Percentiles rank a stretch among this genome's conserved stretches.
Conservation (phyloP, 192 early-diverging fungal genomes). For the Coemansia sp. region DNA sequence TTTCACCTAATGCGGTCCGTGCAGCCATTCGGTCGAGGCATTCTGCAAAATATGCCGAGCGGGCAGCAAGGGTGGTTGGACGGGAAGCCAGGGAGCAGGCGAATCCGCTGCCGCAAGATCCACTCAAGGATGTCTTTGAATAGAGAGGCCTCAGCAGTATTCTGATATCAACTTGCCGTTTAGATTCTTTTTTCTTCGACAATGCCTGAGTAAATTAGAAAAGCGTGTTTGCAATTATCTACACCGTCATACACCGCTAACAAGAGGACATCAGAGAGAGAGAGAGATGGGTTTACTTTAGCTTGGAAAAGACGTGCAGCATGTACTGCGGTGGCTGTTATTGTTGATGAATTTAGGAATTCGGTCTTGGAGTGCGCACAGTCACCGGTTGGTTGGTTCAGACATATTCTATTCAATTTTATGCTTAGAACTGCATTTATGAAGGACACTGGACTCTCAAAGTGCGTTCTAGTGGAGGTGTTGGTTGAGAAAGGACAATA, state of each 20-base stretch:
- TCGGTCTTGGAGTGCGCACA: too few relatives aligned
- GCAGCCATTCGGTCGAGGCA: constrained; percentile 32
- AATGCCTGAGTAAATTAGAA: neutral
- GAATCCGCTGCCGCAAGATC: constrained; percentile 48
- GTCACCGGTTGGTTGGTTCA: too few relatives aligned
- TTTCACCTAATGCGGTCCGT: constrained; percentile 66
- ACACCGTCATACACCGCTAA: too few relatives aligned
- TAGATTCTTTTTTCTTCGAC: neutral
- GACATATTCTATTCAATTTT: too few relatives aligned
- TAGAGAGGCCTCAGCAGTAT: neutral
- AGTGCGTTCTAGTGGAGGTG: too few relatives aligned
- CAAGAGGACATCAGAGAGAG: neutral
- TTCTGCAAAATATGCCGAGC: constrained; percentile 39
- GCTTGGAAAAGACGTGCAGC: too few relatives aligned
- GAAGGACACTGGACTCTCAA: too few relatives aligned
- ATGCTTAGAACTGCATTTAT: too few relatives aligned
- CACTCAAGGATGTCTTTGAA: constrained; percentile 50
- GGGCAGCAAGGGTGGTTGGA: constrained; percentile 22
- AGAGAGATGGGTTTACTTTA: neutral
- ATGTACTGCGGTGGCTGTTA: too few relatives aligned
- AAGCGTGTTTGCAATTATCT: neutral
- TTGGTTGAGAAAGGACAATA: too few relatives aligned
- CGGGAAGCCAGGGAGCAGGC: constrained; percentile 31
- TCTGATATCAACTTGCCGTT: neutral
- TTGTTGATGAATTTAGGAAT: too few relatives aligned